phyloP scores from a whole-genome alignment of 139 green algal genomes.

The Tetraselmis striata region DNA sequence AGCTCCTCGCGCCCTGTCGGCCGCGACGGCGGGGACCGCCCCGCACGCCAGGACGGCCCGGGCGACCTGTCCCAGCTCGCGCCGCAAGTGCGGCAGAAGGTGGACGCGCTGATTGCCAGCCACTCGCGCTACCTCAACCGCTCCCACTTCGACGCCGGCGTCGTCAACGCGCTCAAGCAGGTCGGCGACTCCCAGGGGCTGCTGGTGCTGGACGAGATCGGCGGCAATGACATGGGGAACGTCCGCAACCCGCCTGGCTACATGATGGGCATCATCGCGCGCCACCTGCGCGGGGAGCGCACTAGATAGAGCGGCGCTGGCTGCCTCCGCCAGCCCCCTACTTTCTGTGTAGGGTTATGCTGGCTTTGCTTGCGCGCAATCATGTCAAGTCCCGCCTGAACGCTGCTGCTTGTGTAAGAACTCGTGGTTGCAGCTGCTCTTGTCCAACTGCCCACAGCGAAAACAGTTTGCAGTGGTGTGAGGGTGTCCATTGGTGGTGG shows the following conservation, averaged over 20 bases:
- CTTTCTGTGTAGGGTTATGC: too few relatives aligned
- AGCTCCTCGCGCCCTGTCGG: not conserved
- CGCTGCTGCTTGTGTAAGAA: too few relatives aligned
- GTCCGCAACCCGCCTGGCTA: slow-evolving; percentile 28
- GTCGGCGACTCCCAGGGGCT: slow-evolving; percentile 18
- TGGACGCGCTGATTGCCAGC: slow-evolving; percentile 5
- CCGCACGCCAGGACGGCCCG: not conserved
- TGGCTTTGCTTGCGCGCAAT: too few relatives aligned
- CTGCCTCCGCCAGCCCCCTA: too few relatives aligned
- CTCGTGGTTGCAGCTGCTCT: too few relatives aligned
- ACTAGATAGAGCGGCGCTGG: too few relatives aligned
- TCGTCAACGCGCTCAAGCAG: slow-evolving; percentile 23
- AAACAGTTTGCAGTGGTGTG: too few relatives aligned
- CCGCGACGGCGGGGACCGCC: not conserved
- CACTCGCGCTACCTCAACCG: not conserved
- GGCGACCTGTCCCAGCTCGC: slow-evolving; percentile 8
- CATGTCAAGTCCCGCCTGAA: too few relatives aligned
- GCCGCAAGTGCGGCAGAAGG: slow-evolving; percentile 9
- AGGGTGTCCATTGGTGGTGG: too few relatives aligned
- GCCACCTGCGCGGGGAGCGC: slow-evolving; percentile 1
- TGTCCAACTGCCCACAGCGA: too few relatives aligned
- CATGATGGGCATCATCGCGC: slow-evolving; percentile 35
- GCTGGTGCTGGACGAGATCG: slow-evolving; percentile 21
- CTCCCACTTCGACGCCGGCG: slow-evolving; percentile 26
- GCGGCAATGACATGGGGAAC: slow-evolving; percentile 17